These are phyloP conservation scores for Cutaneotrichosporon sp. DNA, from an alignment of 1,284 basidiomycete genomes.

Conservation along the genomic window DNA sequence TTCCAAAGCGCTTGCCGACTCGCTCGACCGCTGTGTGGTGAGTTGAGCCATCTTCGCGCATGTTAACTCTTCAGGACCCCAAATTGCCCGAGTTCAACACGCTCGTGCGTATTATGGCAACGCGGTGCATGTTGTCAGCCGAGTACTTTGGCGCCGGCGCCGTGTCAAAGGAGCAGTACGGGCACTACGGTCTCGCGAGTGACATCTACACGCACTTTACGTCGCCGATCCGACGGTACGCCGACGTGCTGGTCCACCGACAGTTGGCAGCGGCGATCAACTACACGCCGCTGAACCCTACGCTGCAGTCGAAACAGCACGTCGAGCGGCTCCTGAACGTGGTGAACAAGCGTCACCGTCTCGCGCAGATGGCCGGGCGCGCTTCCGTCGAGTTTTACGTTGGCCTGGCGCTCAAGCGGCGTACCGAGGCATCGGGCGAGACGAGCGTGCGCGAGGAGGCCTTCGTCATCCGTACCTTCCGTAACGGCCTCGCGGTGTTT, in stretches of 20 bases:
- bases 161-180: conserved; percentile 85
- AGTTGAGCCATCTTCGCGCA: conserved; percentile 40
- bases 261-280: conserved; percentile 88
- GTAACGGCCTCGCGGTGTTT: conserved; percentile 93
- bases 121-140: conserved; percentile 94
- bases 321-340: conserved; percentile 80
- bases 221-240: conserved; percentile 84
- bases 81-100: conserved; percentile 88
- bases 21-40: conserved; percentile 81
- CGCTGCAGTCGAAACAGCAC: conserved; percentile 79
- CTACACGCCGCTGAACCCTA: conserved; percentile 74
- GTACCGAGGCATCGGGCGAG: conserved; percentile 51
- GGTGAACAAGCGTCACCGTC: conserved; percentile 86
- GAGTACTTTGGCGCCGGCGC: conserved; percentile 98
- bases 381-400: conserved; percentile 98
- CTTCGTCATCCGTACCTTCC: conserved; percentile 89
- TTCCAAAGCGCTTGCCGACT: conserved; percentile 83
- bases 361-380: conserved; percentile 94
- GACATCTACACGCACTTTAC: conserved; percentile 99
- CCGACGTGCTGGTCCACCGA: conserved; percentile 92
- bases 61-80: conserved; percentile 57
- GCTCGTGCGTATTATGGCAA: conserved; percentile 97
- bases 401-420: conserved; percentile 76
- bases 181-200: conserved; percentile 93
- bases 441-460: conserved; percentile 63